A percentile compares a stretch with the other conserved stretches of the same genome.
phyloP scores from a whole-genome alignment of 1,284 basidiomycete genomes.

The Tilletia indica region DNA sequence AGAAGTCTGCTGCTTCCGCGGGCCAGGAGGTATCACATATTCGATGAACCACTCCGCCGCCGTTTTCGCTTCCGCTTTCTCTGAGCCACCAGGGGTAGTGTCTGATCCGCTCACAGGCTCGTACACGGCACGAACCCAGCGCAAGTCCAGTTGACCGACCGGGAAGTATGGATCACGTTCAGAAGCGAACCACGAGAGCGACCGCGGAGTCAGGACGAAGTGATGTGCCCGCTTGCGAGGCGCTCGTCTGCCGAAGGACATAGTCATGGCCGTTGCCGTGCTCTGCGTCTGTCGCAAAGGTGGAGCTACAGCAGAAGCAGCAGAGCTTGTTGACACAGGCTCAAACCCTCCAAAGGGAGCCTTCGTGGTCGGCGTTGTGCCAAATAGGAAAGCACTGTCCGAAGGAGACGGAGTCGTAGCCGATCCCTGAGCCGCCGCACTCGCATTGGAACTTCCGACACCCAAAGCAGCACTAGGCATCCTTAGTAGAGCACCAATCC shows the following conservation, averaged over 20 bases:
- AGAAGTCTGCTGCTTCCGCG: slow-evolving; percentile 51
- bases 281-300: not conserved
- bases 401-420: not conserved
- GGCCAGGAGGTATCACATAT: slow-evolving; percentile 51
- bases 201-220: slow-evolving; percentile 33
- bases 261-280: not conserved
- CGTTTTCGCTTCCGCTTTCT: not conserved
- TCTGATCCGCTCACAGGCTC: slow-evolving; percentile 76
- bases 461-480: not conserved
- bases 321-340: slow-evolving; percentile 28
- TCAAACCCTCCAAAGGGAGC: not conserved
- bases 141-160: slow-evolving; percentile 86
- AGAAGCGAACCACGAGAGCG: slow-evolving; percentile 48
- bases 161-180: slow-evolving; percentile 90
- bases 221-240: not conserved
- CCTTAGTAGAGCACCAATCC: not conserved
- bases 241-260: not conserved
- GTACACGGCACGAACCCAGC: slow-evolving; percentile 69
- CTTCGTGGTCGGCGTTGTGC: not conserved
- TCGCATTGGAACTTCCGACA: not conserved
- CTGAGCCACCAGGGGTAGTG: slow-evolving; percentile 50
- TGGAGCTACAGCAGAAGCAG: slow-evolving; percentile 29
- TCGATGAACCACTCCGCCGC: slow-evolving; percentile 23
- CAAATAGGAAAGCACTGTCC: not conserved
- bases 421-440: not conserved